Evolutionary conservation across 495 filamentous ascomycete genomes (phyloP), one percentile per base, ranked within the genome.

Genomic region (Lasiosphaeris hirsuta): DNA sequence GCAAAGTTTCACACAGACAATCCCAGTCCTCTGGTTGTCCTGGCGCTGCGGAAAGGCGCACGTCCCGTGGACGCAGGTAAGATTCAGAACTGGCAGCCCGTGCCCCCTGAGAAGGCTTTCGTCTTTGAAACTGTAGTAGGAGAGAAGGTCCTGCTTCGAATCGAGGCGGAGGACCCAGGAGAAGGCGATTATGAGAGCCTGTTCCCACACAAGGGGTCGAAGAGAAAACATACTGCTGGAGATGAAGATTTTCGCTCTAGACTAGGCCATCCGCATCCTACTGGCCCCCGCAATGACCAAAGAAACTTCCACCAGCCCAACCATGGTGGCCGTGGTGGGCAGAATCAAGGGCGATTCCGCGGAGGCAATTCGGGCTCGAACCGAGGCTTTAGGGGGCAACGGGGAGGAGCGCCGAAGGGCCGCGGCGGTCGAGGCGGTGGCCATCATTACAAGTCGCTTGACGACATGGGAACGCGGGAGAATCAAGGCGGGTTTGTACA

Each of bases 51-150:
- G 50, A 85, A 84, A 57, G 84, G 86, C 4, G 82, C 86, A 13
- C 86, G 87, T 30, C 91, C 90, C 0, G 78, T 84, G 37, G 92
- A 97, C 64, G 92, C 90, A 23, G 81, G 80, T 50, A 87, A 84
- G 62, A 97, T 97, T 52, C 83, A 85, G 30, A 85, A 88, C 57
- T 99, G 94, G 94, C 83, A 90, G 63, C 83, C 87, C 2, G 77
- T 95, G 9, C 75, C 86, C 3, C 73, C 81, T 30, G 85, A 90
- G 13, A 83, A 85, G 54, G 66, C 67, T 9, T 78, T 92, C 50
- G 75, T 78, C 1, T 86, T 99, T 60, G 87, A 90, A 57, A 90
- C 88, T 0, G 83, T 81, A 1, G 86, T 99, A 2, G 90, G 88
- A 9, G 92, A 97, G 74, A 96, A 95, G 72, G 81, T 87, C 14